Conservation (phyloP, 1,284 basidiomycete genomes). For the Bondarzewia mesenterica region DNA sequence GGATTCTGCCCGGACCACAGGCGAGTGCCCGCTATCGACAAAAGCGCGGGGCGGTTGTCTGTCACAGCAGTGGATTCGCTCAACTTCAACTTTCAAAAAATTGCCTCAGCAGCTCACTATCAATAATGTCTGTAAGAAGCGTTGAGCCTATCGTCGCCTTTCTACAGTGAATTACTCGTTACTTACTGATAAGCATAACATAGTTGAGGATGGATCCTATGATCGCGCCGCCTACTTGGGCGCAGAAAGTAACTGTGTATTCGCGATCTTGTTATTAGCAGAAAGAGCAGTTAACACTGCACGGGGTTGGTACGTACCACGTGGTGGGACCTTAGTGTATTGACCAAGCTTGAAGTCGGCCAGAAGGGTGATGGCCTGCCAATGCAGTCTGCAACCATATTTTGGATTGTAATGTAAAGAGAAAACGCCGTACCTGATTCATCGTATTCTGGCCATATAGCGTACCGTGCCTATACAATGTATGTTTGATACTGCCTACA, state of each 20-base stretch:
- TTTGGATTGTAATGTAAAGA: neutral
- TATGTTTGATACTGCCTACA: neutral
- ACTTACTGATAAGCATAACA: conserved; percentile 35
- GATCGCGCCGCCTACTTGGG: conserved; percentile 42
- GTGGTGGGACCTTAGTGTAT: conserved; percentile 45
- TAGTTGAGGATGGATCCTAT: conserved; percentile 36
- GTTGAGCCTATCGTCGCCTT: neutral
- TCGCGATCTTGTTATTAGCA: no score
- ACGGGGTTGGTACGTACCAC: no score
- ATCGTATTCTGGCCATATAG: conserved; percentile 19
- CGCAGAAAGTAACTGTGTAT: conserved; percentile 37
- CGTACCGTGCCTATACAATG: conserved; percentile 9
- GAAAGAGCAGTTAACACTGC: no score
- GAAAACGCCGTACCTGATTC: conserved; percentile 12
- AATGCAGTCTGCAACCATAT: neutral
- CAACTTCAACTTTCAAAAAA: conserved; percentile 18
- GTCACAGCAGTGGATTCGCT: no score
- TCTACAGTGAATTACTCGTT: neutral
- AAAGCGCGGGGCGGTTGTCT: conserved; percentile 28
- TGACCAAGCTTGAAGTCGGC: conserved; percentile 39
- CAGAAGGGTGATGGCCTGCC: conserved; percentile 26
- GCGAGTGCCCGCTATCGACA: conserved; percentile 34
- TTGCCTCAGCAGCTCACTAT: conserved; percentile 14
- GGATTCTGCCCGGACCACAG: conserved; percentile 41
- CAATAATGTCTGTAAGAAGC: conserved; percentile 14